Percentiles rank a stretch among this genome's conserved stretches.
Evolutionary conservation across 2,329 filamentous ascomycete genomes (phyloP).

Genomic region (Sclerotinia borealis): DNA sequence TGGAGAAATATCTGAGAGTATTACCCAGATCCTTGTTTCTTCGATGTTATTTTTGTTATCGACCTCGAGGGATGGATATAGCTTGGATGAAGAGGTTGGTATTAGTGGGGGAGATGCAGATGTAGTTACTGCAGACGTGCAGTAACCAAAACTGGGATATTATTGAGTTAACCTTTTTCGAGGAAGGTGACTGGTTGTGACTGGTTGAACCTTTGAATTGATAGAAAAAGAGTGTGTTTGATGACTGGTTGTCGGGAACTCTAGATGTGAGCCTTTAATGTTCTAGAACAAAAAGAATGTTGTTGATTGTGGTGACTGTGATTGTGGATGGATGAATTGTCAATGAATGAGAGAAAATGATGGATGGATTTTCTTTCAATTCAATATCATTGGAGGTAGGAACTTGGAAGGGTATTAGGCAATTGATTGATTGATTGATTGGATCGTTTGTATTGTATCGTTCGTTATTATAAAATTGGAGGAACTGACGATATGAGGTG

Average conservation of each 20-base stretch:
- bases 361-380: background rate
- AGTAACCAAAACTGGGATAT: background rate
- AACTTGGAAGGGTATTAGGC: background rate
- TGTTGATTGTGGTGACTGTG: background rate
- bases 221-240: constrained; percentile 2
- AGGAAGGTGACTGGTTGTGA: background rate
- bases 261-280: background rate
- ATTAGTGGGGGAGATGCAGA: constrained; percentile 1
- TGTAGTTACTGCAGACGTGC: background rate
- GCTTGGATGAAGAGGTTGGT: constrained; percentile 4
- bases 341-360: background rate
- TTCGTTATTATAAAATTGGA: background rate
- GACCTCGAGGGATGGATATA: background rate
- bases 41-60: constrained; percentile 3
- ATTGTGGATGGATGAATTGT: background rate
- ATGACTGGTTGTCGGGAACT: background rate
- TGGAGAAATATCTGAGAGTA: constrained; percentile 1
- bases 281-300: constrained; percentile 2
- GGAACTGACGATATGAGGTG: background rate
- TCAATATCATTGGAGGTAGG: background rate
- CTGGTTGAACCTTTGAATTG: background rate
- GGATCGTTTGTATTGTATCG: background rate
- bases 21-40: constrained; percentile 1
- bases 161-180: background rate
- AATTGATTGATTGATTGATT: background rate